Base-by-base conservation (phyloP, 768 basidiomycete species). In the Clavaria fumosa region DNA sequence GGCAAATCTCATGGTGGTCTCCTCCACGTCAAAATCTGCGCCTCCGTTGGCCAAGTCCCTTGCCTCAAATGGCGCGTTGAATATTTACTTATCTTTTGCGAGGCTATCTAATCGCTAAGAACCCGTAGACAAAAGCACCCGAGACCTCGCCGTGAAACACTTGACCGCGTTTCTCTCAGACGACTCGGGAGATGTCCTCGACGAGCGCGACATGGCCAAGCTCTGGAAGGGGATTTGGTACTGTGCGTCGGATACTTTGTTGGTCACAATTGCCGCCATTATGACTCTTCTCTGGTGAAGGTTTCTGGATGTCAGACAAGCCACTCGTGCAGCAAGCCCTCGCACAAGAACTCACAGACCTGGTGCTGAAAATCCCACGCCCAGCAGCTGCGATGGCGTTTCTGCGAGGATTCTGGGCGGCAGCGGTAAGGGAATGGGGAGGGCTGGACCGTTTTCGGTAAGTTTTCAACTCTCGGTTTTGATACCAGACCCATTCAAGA, bases 231-330 rank as follows among this genome's bases (percentile, higher is more conserved):
- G 91, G 1, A 71, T 97, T 35, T 99, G 93, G 56, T 99, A 93
- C 57, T 95, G 91, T 89, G 44, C 45, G 75, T 57, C 4, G 23
- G 5, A n/a, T n/a, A n/a, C n/a, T n/a, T n/a, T n/a, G n/a, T n/a
- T n/a, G n/a, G n/a, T n/a, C n/a, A n/a, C n/a, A n/a, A n/a, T n/a
- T n/a, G n/a, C n/a, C n/a, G n/a, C n/a, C n/a, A n/a, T n/a, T n/a
- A n/a, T n/a, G n/a, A n/a, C n/a, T n/a, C n/a, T 28, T 34, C 38
- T 21, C n/a, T 5, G 23, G 26, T 21, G 4, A 41, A 95, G 91
- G 93, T 53, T 97, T 90, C 59, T 99, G 93, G 91, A 96, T 96
- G 90, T 96, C 91, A 7, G 93, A 99, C 60, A 99, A 97, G 53
- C 91, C 91, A 3, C 69, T 91, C 6, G 83, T 96, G 5, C 93